A percentile compares a stretch with the other conserved stretches of the same genome.
phyloP scores from a whole-genome alignment of 2,329 filamentous ascomycete genomes.

The Tolypocladium inflatum region DNA sequence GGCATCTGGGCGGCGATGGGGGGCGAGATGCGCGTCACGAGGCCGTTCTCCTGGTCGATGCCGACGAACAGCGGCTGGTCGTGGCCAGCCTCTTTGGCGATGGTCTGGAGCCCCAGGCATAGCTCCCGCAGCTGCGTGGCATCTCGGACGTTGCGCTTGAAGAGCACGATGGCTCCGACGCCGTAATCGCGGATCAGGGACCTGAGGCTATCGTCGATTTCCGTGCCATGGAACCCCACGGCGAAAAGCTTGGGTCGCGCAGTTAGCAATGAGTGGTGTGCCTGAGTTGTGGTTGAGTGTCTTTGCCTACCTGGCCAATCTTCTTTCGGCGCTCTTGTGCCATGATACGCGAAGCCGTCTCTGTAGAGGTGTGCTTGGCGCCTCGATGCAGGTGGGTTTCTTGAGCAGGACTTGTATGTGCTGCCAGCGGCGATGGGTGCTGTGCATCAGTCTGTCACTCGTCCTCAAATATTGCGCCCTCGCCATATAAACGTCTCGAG shows the following conservation, averaged over 20 bases:
- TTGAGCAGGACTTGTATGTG: neutral
- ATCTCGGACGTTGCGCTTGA: slow-evolving; percentile 15
- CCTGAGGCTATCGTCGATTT: slow-evolving; percentile 11
- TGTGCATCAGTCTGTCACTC: neutral
- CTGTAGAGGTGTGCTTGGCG: neutral
- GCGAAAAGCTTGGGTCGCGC: slow-evolving; percentile 12
- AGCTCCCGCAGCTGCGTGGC: slow-evolving; percentile 11
- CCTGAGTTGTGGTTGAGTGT: too few species aligned
- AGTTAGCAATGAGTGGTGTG: neutral
- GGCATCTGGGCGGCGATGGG: slow-evolving; percentile 14
- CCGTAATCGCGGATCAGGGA: slow-evolving; percentile 15
- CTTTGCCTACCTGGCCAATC: slow-evolving; percentile 1
- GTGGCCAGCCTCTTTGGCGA: slow-evolving; percentile 14
- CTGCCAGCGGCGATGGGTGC: neutral
- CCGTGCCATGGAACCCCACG: slow-evolving; percentile 14
- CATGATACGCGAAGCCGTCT: neutral
- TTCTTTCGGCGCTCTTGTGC: neutral
- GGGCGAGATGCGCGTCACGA: slow-evolving; percentile 15
- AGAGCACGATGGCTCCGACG: slow-evolving; percentile 15
- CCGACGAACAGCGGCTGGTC: slow-evolving; percentile 14
- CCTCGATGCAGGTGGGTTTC: neutral
- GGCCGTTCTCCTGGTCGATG: slow-evolving; percentile 17
- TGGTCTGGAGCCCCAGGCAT: slow-evolving; percentile 11
- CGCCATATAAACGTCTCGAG: neutral
- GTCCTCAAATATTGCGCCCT: too few species aligned